Percentiles rank a stretch among this genome's conserved stretches.
Conservation (phyloP, 441 rosid genomes). For the Biscutella laevigata region DNA sequence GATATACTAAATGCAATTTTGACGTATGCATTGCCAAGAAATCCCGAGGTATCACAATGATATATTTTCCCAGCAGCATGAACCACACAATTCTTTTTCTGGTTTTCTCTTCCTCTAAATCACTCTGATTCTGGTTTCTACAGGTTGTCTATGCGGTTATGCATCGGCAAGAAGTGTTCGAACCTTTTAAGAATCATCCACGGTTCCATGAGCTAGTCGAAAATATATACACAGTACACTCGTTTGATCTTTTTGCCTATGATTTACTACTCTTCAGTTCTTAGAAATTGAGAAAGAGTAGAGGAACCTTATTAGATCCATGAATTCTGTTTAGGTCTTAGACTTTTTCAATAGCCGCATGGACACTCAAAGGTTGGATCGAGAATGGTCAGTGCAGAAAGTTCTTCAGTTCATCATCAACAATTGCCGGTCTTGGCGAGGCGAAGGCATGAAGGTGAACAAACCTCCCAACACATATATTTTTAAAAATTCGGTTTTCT, state of each 20-base stretch:
- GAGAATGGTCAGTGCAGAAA: slow-evolving; percentile 96
- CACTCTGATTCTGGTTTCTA: slow-evolving; percentile 10
- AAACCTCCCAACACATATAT: too few species aligned
- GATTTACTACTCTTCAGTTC: background rate
- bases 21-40: slow-evolving; percentile 88
- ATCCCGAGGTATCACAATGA: slow-evolving; percentile 70
- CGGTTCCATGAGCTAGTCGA: slow-evolving; percentile 87
- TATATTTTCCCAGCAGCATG: background rate
- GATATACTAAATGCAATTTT: slow-evolving; percentile 92
- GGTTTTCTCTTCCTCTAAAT: background rate
- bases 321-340: slow-evolving; percentile 67
- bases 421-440: slow-evolving; percentile 91
- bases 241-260: background rate
- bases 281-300: background rate
- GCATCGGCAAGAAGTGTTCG: slow-evolving; percentile 97
- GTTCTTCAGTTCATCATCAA: slow-evolving; percentile 73
- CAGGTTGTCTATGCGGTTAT: slow-evolving; percentile 91
- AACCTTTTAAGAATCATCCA: slow-evolving; percentile 86
- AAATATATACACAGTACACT: slow-evolving; percentile 70
- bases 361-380: slow-evolving; percentile 73
- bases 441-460: slow-evolving; percentile 89
- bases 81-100: background rate
- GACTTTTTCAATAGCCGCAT: slow-evolving; percentile 90
- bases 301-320: too few species aligned
- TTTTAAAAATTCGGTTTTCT: too few species aligned